Evolutionary conservation across 1,139 yeast genomes (phyloP).

Genomic region (Lodderomyces pseudojiufengensis): DNA sequence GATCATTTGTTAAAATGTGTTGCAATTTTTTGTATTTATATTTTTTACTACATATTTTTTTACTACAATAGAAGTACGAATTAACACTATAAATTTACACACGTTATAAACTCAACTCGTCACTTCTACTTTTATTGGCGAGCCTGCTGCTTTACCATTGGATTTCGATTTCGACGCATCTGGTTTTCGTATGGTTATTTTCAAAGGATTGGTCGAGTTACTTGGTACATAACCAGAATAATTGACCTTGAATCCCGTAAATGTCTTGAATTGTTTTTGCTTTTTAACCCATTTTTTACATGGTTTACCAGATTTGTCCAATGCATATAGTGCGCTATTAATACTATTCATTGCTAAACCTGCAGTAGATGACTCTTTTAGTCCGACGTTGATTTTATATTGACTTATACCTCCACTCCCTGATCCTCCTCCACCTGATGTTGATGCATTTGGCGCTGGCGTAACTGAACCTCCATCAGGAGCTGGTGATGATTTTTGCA

Average conservation of each 20-base stretch:
- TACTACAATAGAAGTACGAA: too few relatives aligned
- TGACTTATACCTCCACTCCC: conserved; percentile 16
- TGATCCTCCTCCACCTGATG: conserved; percentile 12
- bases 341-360: conserved; percentile 41
- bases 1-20: not conserved
- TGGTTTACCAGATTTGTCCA: conserved; percentile 51
- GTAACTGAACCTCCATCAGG: conserved; percentile 8
- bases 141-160: not conserved
- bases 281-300: conserved; percentile 51
- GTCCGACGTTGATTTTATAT: conserved; percentile 37
- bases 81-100: too few relatives aligned
- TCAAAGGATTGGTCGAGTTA: conserved; percentile 9
- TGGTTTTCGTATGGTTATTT: conserved; percentile 6
- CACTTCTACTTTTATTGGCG: conserved; percentile 1
- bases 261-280: conserved; percentile 48
- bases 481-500: conserved; percentile 16
- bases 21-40: not conserved
- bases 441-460: conserved; percentile 3
- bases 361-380: conserved; percentile 41
- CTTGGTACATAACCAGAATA: conserved; percentile 32
- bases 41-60: conserved; percentile 1
- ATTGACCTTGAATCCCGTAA: conserved; percentile 55
- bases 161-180: conserved; percentile 4
- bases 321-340: conserved; percentile 22
- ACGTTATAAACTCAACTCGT: too few relatives aligned